Evolutionary conservation across 495 filamentous ascomycete genomes (phyloP).

Genomic region (Mycothermus thermophilus): DNA sequence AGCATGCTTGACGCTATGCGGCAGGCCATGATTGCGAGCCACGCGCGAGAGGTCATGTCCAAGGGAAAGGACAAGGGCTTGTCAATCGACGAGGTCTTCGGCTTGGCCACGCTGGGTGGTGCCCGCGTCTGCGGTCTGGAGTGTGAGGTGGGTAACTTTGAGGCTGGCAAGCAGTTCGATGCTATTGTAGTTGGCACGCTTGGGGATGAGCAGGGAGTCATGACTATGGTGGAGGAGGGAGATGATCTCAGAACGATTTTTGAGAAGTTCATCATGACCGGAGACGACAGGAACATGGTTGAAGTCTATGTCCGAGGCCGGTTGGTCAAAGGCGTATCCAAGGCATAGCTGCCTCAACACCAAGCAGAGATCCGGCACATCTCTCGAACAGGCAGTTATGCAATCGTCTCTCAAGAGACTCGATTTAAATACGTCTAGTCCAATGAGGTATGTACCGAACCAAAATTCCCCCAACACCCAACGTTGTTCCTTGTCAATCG

Average conservation of each 20-base stretch:
- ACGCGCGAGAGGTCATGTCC: constrained; percentile 37
- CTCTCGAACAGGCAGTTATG: no score
- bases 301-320: constrained; percentile 44
- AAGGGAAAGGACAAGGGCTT: constrained; percentile 35
- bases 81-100: constrained; percentile 41
- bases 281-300: constrained; percentile 49
- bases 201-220: constrained; percentile 30
- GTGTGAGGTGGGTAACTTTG: constrained; percentile 43
- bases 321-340: constrained; percentile 20
- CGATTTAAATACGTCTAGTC: no score
- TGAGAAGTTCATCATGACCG: constrained; percentile 54
- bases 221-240: constrained; percentile 39
- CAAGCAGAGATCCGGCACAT: no score
- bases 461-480: no score
- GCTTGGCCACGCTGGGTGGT: constrained; percentile 48
- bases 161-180: constrained; percentile 50
- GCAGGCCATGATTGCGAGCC: constrained; percentile 46
- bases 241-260: constrained; percentile 36
- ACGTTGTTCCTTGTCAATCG: no score
- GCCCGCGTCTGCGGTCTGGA: constrained; percentile 46
- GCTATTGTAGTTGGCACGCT: constrained; percentile 39
- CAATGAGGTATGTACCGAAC: not conserved
- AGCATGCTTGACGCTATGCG: constrained; percentile 46
- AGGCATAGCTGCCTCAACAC: no score
- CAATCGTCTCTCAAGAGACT: no score